A percentile compares a stretch with the other conserved stretches of the same genome.
Evolutionary conservation across 805 yeast genomes (phyloP).

Genomic region (Clavispora phyllophila): DNA sequence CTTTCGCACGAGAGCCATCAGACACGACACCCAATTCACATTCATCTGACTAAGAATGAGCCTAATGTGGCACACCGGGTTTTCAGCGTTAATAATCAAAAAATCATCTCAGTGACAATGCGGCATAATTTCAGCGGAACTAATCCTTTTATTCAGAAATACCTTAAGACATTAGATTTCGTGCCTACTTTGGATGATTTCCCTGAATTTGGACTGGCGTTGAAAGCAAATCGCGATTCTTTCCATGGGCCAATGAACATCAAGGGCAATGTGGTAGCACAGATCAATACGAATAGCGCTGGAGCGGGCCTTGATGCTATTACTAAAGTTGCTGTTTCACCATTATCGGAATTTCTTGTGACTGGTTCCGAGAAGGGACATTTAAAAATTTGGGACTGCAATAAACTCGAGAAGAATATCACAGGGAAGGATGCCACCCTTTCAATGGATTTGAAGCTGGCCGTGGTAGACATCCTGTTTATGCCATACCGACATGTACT

Average conservation of each 20-base stretch:
- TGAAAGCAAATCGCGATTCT: slow-evolving; percentile 5
- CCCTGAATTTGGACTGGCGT: slow-evolving; percentile 56
- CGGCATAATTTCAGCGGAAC: slow-evolving; percentile 63
- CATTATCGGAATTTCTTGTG: slow-evolving; percentile 60
- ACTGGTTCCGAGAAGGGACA: slow-evolving; percentile 76
- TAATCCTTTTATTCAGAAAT: slow-evolving; percentile 57
- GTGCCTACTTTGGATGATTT: slow-evolving; percentile 58
- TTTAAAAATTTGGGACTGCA: slow-evolving; percentile 74
- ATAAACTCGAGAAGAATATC: slow-evolving; percentile 58
- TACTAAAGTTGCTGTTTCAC: slow-evolving; percentile 53
- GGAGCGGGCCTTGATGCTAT: slow-evolving; percentile 35
- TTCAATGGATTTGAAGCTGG: slow-evolving; percentile 42
- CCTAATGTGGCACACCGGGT: slow-evolving; percentile 27
- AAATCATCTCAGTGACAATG: slow-evolving; percentile 29
- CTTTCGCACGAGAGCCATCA: slow-evolving; percentile 23
- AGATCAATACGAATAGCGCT: slow-evolving; percentile 57
- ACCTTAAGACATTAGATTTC: slow-evolving; percentile 47
- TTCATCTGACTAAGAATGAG: slow-evolving; percentile 7
- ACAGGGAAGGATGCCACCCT: slow-evolving; percentile 43
- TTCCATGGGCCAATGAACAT: background rate
- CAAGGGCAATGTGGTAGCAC: slow-evolving; percentile 54
- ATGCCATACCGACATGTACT: slow-evolving; percentile 53
- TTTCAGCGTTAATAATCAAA: slow-evolving; percentile 27
- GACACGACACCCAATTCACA: slow-evolving; percentile 11
- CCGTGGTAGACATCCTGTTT: slow-evolving; percentile 47